Evolutionary conservation across 108 stramenopile genomes (phyloP).

Genomic region (Cyclotella baltica): DNA sequence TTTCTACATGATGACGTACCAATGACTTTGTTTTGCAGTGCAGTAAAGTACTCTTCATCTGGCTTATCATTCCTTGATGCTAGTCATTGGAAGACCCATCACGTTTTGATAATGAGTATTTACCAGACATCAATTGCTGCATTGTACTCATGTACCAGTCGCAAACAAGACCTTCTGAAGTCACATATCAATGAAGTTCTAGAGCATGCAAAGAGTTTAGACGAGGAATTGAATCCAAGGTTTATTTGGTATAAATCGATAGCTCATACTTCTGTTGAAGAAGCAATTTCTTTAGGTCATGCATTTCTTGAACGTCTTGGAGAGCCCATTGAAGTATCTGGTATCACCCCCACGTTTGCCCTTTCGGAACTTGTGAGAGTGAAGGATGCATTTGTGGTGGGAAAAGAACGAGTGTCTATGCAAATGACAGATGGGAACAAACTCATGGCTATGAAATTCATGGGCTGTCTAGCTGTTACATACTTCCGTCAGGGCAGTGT

Average conservation of each 20-base stretch:
- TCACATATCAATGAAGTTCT: slow-evolving; percentile 19
- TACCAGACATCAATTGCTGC: slow-evolving; percentile 21
- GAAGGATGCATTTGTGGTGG: slow-evolving; percentile 6
- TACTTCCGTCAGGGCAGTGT: neutral
- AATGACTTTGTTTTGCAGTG: no score
- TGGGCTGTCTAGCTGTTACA: neutral
- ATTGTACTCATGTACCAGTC: slow-evolving; percentile 11
- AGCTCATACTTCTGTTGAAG: slow-evolving; percentile 1
- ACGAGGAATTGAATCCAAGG: slow-evolving; percentile 34
- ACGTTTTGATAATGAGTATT: slow-evolving; percentile 35
- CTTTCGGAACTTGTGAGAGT: slow-evolving; percentile 21
- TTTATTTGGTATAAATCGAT: slow-evolving; percentile 25
- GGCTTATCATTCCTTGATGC: slow-evolving; percentile 27
- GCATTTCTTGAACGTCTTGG: slow-evolving; percentile 23
- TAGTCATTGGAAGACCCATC: slow-evolving; percentile 36
- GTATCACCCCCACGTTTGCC: slow-evolving; percentile 7
- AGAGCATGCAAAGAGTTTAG: slow-evolving; percentile 19
- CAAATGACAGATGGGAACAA: slow-evolving; percentile 1
- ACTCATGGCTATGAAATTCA: neutral
- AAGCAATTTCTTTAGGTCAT: slow-evolving; percentile 25
- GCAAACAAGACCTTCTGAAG: slow-evolving; percentile 5
- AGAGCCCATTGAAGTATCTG: slow-evolving; percentile 32
- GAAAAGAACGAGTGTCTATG: no score
- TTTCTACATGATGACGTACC: no score
- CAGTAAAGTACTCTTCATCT: no score